Evolutionary conservation across 441 rosid genomes (phyloP).

Genomic region (Croton setiger): DNA sequence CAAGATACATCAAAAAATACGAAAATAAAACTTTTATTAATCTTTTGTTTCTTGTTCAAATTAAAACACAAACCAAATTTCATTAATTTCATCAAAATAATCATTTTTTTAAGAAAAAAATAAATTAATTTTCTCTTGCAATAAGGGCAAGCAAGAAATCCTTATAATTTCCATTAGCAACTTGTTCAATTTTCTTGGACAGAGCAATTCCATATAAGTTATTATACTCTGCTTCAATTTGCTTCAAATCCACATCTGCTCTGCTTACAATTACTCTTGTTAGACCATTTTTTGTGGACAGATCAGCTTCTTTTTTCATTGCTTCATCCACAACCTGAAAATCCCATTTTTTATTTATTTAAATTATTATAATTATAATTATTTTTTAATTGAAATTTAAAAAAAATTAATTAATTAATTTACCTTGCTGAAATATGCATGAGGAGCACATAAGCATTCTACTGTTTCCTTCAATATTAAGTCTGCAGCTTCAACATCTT

Average conservation of each 20-base stretch:
- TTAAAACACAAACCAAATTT: background rate
- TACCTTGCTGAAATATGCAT: slow-evolving; percentile 67
- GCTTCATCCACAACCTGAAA: slow-evolving; percentile 62
- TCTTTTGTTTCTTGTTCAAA: too few species aligned
- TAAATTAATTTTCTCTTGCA: slow-evolving; percentile 37
- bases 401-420: background rate
- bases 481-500: slow-evolving; percentile 42
- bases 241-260: slow-evolving; percentile 61
- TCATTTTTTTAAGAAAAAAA: background rate
- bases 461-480: slow-evolving; percentile 46
- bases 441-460: slow-evolving; percentile 67
- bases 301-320: slow-evolving; percentile 47
- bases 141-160: slow-evolving; percentile 62
- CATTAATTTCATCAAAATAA: background rate
- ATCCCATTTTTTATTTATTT: slow-evolving; percentile 7
- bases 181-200: slow-evolving; percentile 43
- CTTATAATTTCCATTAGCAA: slow-evolving; percentile 68
- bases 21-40: too few species aligned
- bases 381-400: too few species aligned
- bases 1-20: too few species aligned
- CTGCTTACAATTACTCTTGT: slow-evolving; percentile 72
- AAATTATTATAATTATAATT: background rate
- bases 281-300: slow-evolving; percentile 50
- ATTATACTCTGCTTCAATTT: slow-evolving; percentile 45
- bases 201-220: slow-evolving; percentile 45